phyloP scores from a whole-genome alignment of 805 yeast species.

The Candida parachauliodes region DNA sequence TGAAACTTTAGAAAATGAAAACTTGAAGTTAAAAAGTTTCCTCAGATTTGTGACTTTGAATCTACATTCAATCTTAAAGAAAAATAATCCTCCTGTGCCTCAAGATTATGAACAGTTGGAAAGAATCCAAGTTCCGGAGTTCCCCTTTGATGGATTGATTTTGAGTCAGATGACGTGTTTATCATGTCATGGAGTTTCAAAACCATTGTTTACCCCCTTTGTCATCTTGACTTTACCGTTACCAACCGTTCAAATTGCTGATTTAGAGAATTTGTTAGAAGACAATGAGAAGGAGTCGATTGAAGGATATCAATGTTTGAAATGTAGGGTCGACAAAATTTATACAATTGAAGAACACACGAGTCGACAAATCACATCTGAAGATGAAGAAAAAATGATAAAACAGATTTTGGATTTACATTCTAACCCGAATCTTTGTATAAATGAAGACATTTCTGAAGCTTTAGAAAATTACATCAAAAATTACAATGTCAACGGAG shows the following conservation, averaged over 20 bases:
- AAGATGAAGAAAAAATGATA: conserved; percentile 13
- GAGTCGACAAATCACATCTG: conserved; percentile 25
- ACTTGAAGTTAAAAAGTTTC: conserved; percentile 38
- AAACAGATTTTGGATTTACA: conserved; percentile 32
- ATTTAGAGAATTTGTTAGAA: conserved; percentile 51
- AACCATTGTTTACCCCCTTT: conserved; percentile 56
- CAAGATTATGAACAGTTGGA: conserved; percentile 12
- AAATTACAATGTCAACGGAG: conserved; percentile 41
- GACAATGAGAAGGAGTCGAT: conserved; percentile 63
- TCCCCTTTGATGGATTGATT: conserved; percentile 71
- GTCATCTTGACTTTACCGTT: conserved; percentile 70
- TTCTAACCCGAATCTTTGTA: conserved; percentile 36
- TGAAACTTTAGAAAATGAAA: conserved; percentile 74
- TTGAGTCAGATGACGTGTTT: conserved; percentile 69
- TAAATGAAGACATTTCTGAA: conserved; percentile 64
- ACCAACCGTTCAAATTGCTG: conserved; percentile 52
- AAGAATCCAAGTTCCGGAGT: conserved; percentile 45
- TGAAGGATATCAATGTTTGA: conserved; percentile 75
- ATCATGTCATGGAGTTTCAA: conserved; percentile 59
- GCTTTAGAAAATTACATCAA: conserved; percentile 47
- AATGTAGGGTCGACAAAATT: conserved; percentile 51
- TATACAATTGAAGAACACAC: conserved; percentile 24
- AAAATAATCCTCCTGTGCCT: conserved; percentile 8
- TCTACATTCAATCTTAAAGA: conserved; percentile 9
- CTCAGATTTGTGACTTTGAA: conserved; percentile 12